Percentiles rank a stretch among this genome's conserved stretches.
phyloP scores from a whole-genome alignment of 306 rosid genomes.

The Cicer judaicum region DNA sequence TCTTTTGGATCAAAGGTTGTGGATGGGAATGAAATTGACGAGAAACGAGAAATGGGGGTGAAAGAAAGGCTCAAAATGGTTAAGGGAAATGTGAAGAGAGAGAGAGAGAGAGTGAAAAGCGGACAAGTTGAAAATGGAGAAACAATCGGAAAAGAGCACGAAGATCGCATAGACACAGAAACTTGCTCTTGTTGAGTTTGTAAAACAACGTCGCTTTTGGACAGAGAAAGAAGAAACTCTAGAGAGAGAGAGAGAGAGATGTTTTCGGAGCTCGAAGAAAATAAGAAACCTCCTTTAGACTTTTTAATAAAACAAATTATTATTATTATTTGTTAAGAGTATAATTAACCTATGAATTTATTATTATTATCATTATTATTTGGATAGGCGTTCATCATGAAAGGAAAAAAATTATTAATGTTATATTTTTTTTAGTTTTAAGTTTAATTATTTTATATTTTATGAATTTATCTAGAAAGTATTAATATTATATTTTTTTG shows the following conservation, averaged over 20 bases:
- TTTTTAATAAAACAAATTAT: too few relatives aligned
- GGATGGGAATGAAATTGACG: slow-evolving; percentile 26
- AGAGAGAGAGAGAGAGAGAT: not conserved
- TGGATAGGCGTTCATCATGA: too few relatives aligned
- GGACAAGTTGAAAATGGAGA: slow-evolving; percentile 44
- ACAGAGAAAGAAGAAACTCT: not conserved
- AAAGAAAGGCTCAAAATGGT: slow-evolving; percentile 10
- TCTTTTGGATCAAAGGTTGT: slow-evolving; percentile 13
- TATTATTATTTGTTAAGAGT: too few relatives aligned
- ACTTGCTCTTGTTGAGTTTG: slow-evolving; percentile 10
- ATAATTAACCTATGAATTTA: too few relatives aligned
- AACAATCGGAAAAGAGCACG: slow-evolving; percentile 38
- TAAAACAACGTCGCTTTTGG: not conserved
- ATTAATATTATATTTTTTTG: too few relatives aligned
- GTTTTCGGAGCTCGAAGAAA: not conserved
- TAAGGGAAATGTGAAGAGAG: slow-evolving; percentile 28
- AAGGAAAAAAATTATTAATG: too few relatives aligned
- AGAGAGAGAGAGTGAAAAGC: slow-evolving; percentile 36
- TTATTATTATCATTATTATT: too few relatives aligned
- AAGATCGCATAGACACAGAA: slow-evolving; percentile 37
- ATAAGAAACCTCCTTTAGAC: not conserved
- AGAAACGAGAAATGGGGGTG: slow-evolving; percentile 3
- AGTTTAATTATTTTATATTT: too few relatives aligned
- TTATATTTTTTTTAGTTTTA: too few relatives aligned
- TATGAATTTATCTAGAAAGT: too few relatives aligned